Evolutionary conservation across 1,284 basidiomycete species (phyloP), one percentile per base, ranked within the genome.

Genomic region (Amylostereum chailletii): DNA sequence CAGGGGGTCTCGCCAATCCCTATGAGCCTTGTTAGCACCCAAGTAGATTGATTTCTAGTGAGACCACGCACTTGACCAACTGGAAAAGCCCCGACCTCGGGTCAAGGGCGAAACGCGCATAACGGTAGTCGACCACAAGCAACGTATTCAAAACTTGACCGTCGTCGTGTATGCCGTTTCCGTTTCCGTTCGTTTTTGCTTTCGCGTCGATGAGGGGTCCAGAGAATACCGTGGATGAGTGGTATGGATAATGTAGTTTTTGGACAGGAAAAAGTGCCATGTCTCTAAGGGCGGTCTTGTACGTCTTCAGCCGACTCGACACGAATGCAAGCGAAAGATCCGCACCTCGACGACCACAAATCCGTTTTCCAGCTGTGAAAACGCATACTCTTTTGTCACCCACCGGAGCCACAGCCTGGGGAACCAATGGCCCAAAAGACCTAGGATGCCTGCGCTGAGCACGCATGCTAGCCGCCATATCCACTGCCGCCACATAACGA

Each of bases 361-460:
- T 8, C 89, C 85, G 57, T 79, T 66, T 43, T 73, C 70, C 7
- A 83, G 76, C 49, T 89, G 74, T 42, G 83, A 81, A 60, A 99
- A 99, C 3, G 87, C 83, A 48, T 79, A 86, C 65, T 95, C 90
- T 48, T 72, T 75, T 1, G 92, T 83, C n/a, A 91, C 86, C 76
- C 85, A 94, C 36, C 79, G 79, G 47, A 99, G 78, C 90, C 94
- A 96, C 39, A 94, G 59, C 3, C 75, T 79, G 45, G 96, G 95
- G 57, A 96, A 83, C 96, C 96, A 99, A 58, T 94, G 83, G 1
- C 93, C 93, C 3, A 96, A 65, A 10, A 99, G 76, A 6, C 81
- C 86, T 34, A 98, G 70, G 5, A 83, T 66, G 3, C 96, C 96
- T 7, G 89, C 67, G 1, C 86, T 81, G 10, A 89, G 50, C 5